Percentiles rank a stretch among this genome's conserved stretches.
Evolutionary conservation across 2,329 filamentous ascomycete species (phyloP).

Genomic region (Clarireedia hainanense): DNA sequence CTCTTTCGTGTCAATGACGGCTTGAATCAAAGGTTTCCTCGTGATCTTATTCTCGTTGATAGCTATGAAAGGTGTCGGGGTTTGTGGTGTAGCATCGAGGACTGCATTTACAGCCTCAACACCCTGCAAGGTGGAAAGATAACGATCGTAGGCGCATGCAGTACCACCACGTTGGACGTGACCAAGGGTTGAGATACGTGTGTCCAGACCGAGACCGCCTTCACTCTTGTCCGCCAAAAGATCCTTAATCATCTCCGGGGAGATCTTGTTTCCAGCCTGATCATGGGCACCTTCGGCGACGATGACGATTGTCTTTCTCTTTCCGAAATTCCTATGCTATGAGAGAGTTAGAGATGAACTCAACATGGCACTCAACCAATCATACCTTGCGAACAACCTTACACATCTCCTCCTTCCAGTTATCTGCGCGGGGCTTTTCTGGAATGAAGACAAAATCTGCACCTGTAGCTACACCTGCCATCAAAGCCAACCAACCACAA

Average conservation of each 20-base stretch:
- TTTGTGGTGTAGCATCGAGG: constrained; percentile 79
- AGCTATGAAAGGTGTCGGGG: constrained; percentile 88
- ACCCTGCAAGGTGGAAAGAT: constrained; percentile 86
- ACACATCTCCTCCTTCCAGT: constrained; percentile 89
- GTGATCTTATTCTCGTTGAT: constrained; percentile 98
- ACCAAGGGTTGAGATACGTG: constrained; percentile 86
- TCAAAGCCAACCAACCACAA: constrained; percentile 94
- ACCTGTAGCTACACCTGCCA: constrained; percentile 90
- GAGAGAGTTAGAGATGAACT: constrained; percentile 11
- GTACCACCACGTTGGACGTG: constrained; percentile 95
- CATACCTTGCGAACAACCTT: constrained; percentile 62
- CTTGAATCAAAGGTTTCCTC: constrained; percentile 79
- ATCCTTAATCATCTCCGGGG: constrained; percentile 72
- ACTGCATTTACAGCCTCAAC: constrained; percentile 91
- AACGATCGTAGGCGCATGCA: constrained; percentile 89
- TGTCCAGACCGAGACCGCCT: constrained; percentile 74
- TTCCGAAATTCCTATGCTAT: constrained; percentile 79
- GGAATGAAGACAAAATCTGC: constrained; percentile 97
- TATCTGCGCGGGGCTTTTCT: constrained; percentile 78
- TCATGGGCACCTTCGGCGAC: constrained; percentile 93
- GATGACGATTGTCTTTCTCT: constrained; percentile 96
- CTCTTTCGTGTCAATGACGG: constrained; percentile 77
- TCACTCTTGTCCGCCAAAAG: constrained; percentile 71
- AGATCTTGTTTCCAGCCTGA: constrained; percentile 74
- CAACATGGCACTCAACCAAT: background rate